A percentile compares a stretch with the other conserved stretches of the same genome.
Evolutionary conservation across 2,329 filamentous ascomycete genomes (phyloP).

Genomic region (Dactylellina drechsleri): DNA sequence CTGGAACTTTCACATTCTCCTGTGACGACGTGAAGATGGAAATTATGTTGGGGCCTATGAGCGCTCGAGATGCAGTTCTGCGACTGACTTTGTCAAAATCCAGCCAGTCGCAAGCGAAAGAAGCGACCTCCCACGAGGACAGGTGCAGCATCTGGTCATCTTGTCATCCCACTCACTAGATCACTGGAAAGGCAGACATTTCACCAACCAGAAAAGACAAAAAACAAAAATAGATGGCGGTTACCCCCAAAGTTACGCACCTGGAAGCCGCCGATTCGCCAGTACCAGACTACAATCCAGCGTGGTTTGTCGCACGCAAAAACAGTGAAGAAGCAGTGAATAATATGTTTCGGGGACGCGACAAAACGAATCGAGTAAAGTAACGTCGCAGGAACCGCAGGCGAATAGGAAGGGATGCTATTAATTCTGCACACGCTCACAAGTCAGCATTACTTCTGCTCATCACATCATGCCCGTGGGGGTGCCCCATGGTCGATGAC

Average conservation of each 20-base stretch:
- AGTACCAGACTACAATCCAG: no score
- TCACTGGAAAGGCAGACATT: background rate
- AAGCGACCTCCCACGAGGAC: constrained; percentile 54
- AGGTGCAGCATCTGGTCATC: constrained; percentile 25
- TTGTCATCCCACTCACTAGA: constrained; percentile 46
- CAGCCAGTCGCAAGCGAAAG: constrained; percentile 54
- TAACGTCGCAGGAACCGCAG: constrained; percentile 24
- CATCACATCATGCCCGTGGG: constrained; percentile 33
- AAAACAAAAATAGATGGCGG: background rate
- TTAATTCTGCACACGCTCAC: constrained; percentile 13
- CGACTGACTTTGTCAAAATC: constrained; percentile 39
- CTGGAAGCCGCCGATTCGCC: no score
- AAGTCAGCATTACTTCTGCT: background rate
- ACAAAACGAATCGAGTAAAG: constrained; percentile 54
- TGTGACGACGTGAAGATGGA: constrained; percentile 15
- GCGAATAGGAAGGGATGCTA: constrained; percentile 33
- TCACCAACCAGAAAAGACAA: background rate
- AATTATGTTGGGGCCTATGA: constrained; percentile 24
- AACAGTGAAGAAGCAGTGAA: background rate
- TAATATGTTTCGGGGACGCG: constrained; percentile 47
- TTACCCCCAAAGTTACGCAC: constrained; percentile 1
- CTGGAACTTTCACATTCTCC: constrained; percentile 16
- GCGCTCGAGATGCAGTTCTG: constrained; percentile 6
- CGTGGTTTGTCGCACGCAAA: constrained; percentile 2
- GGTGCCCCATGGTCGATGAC: constrained; percentile 15